Evolutionary conservation across 208 protist genomes (phyloP).

Genomic region (Tetramitus jugosus): DNA sequence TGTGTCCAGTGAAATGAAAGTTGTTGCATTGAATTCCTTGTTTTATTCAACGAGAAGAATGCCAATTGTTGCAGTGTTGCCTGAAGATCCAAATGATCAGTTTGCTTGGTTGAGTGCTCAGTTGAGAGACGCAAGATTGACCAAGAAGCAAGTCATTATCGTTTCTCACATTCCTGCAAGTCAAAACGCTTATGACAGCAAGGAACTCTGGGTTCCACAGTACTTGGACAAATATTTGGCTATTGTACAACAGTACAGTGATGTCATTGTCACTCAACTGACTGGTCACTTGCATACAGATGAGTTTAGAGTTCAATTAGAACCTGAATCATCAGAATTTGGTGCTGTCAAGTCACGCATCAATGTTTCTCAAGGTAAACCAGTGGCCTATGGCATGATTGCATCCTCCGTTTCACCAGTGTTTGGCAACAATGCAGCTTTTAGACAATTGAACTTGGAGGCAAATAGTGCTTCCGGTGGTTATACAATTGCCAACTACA

Average conservation of each 20-base stretch:
- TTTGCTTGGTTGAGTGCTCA: background rate
- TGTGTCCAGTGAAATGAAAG: no score
- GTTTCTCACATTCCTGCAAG: background rate
- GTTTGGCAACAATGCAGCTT: background rate
- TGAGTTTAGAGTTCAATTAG: background rate
- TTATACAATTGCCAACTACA: no score
- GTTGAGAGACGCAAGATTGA: background rate
- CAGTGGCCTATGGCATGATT: background rate
- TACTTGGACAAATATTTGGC: background rate
- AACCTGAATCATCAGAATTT: no score
- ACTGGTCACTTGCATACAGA: slow-evolving; percentile 4
- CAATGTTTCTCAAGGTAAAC: background rate
- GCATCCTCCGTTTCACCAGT: background rate
- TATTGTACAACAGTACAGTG: background rate
- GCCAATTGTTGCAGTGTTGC: background rate
- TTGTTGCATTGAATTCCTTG: background rate
- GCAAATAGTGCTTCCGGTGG: no score
- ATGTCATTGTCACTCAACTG: background rate
- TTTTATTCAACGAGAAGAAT: background rate
- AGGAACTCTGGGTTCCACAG: background rate
- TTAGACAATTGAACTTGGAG: no score
- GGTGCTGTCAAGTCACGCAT: background rate
- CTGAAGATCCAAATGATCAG: background rate
- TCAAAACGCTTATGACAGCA: slow-evolving; percentile 8
- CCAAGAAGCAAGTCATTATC: background rate